phyloP scores from a whole-genome alignment of 192 early-diverging fungal species.

The Gryganskiella cystojenkinii region DNA sequence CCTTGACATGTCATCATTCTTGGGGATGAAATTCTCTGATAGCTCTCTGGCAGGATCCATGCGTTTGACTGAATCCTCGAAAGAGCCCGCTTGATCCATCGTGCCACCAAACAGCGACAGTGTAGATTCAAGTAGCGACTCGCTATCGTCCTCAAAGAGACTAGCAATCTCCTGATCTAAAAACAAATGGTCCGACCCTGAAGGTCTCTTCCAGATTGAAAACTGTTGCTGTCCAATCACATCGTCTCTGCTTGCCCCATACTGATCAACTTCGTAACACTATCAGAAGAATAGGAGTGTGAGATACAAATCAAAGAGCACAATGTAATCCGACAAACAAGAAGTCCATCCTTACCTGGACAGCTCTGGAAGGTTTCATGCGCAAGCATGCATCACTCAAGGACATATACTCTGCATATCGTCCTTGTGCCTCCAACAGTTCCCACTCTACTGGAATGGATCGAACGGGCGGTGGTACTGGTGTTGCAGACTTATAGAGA shows the following conservation, averaged over 20 bases:
- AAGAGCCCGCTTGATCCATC: background rate
- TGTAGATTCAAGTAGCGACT: constrained; percentile 14
- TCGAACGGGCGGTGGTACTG: no score
- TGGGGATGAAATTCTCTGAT: constrained; percentile 17
- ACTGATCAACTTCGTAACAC: constrained; percentile 43
- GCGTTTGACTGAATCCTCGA: constrained; percentile 14
- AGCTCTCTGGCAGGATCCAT: constrained; percentile 22
- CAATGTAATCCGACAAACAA: background rate
- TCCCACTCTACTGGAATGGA: constrained; percentile 19
- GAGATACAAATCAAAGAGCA: background rate
- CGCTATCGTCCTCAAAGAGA: constrained; percentile 25
- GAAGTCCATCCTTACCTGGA: constrained; percentile 22
- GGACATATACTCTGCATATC: constrained; percentile 44
- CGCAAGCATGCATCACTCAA: constrained; percentile 30
- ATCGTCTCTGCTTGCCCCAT: constrained; percentile 32
- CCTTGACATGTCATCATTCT: constrained; percentile 24
- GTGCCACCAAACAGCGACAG: background rate
- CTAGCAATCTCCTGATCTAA: constrained; percentile 40
- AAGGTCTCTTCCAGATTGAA: constrained; percentile 23
- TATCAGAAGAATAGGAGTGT: background rate
- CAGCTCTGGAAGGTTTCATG: constrained; percentile 20
- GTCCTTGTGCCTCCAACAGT: constrained; percentile 22
- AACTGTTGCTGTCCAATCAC: constrained; percentile 28
- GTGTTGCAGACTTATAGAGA: no score
- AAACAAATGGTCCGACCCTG: constrained; percentile 34